Evolutionary conservation across 2,329 filamentous ascomycete species (phyloP).

Genomic region (Diaporthe amygdali): DNA sequence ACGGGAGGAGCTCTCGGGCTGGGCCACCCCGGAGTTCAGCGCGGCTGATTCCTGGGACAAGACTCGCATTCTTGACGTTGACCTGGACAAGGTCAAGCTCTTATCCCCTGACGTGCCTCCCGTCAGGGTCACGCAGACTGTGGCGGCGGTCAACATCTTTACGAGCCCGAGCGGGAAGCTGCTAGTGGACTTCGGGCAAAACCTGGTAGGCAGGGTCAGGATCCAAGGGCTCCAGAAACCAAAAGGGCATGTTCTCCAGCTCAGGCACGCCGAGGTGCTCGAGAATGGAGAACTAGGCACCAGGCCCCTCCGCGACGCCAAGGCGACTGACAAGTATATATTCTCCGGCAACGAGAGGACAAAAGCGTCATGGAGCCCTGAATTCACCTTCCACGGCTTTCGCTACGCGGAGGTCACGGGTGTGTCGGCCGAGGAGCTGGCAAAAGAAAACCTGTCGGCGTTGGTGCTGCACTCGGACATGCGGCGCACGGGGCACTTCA

Average conservation of each 20-base stretch:
- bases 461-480: slow-evolving; percentile 57
- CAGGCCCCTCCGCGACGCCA: slow-evolving; percentile 48
- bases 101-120: slow-evolving; percentile 39
- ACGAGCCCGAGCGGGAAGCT: slow-evolving; percentile 44
- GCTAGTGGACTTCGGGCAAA: slow-evolving; percentile 63
- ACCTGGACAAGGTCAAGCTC: slow-evolving; percentile 27
- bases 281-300: slow-evolving; percentile 50
- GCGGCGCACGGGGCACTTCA: slow-evolving; percentile 52
- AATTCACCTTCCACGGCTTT: slow-evolving; percentile 59
- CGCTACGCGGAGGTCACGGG: slow-evolving; percentile 54
- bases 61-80: slow-evolving; percentile 27
- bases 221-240: slow-evolving; percentile 43
- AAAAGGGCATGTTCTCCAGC: slow-evolving; percentile 45
- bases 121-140: slow-evolving; percentile 34
- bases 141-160: slow-evolving; percentile 22
- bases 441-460: slow-evolving; percentile 31
- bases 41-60: neutral
- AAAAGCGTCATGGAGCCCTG: slow-evolving; percentile 44
- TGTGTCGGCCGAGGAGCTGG: slow-evolving; percentile 38
- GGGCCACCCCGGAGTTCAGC: slow-evolving; percentile 10
- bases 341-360: slow-evolving; percentile 28
- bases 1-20: slow-evolving; percentile 29
- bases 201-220: slow-evolving; percentile 56
- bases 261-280: slow-evolving; percentile 61
- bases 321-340: slow-evolving; percentile 45